Base-by-base conservation (phyloP, 768 basidiomycete genomes). In the Phylloporus arenicola region DNA sequence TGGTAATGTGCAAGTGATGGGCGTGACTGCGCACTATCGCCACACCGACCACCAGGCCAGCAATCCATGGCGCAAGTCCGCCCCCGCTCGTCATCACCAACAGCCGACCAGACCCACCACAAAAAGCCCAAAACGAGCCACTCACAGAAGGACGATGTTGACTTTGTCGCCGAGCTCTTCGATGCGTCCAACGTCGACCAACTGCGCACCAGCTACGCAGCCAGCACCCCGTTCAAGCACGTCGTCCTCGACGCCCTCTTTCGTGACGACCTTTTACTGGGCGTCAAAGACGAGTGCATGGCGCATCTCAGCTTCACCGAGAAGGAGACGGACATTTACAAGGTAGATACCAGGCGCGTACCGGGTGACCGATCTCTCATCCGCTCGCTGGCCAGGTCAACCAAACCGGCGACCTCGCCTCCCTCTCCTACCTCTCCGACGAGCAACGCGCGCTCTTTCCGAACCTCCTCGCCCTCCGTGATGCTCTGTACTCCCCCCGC, bases 261-360 rank as follows among this genome's bases (percentile, higher is more conserved):
- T 68, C 83, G 86, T 59, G 86, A 93, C 57, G 85, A 85, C 7
- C 76, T 98, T 24, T 75, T 97, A 29, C 74, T 75, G 60, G 77
- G 78, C 29, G 92, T 92, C 52, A 87, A 89, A 70, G 85, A 92
- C 59, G 92, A 94, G 67, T 90, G 88, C 58, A 68, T 88, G 48
- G 70, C 73, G 45, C 81, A 92, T 61, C 78, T 94, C 53, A 84
- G 76, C 66, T 92, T 94, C 65, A 79, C 86, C 3, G 85, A 92
- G 72, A 98, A 96, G 72, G 90, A 97, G 75, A 98, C 95, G 3
- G 95, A 98, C 64, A 98, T 98, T 57, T 98, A 97, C 81, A 92
- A 90, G 83, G 90, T 88, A 53, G 52, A 4, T n/a, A 38, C 19
- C 7, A 25, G 33, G n/a, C 29, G 19, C 6, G 13, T 14, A 31